phyloP scores from a whole-genome alignment of 75 land plant genomes.

The Selaginella moellendorffii region DNA sequence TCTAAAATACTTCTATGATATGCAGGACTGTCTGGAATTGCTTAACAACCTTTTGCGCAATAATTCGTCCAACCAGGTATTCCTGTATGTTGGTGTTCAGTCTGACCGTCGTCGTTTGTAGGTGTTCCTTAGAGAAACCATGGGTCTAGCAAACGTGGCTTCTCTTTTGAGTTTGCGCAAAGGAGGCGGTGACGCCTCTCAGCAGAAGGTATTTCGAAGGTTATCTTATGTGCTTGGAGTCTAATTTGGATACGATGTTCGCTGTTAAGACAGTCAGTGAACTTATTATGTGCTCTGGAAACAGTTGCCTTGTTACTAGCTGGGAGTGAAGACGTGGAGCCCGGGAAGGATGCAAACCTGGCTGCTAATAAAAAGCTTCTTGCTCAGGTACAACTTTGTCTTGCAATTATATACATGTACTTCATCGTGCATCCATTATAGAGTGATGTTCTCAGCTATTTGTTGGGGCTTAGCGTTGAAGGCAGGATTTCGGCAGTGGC shows the following conservation, averaged over 20 bases:
- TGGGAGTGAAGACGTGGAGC: conserved; percentile 49
- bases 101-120: conserved; percentile 11
- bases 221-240: conserved; percentile 9
- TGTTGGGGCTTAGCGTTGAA: conserved; percentile 72
- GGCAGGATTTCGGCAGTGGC: conserved; percentile 79
- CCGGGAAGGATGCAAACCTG: conserved; percentile 58
- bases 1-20: neutral
- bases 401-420: too few relatives aligned
- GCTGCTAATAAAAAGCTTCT: conserved; percentile 63
- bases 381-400: conserved; percentile 95
- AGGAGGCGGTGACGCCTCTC: conserved; percentile 59
- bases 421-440: too few relatives aligned
- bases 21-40: conserved; percentile 92
- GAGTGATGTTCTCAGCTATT: conserved; percentile 70
- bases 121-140: conserved; percentile 71
- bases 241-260: too few relatives aligned
- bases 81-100: neutral
- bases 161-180: conserved; percentile 61
- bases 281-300: conserved; percentile 75
- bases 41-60: conserved; percentile 84
- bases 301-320: conserved; percentile 56
- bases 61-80: conserved; percentile 90
- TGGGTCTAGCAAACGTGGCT: conserved; percentile 66
- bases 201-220: conserved; percentile 63
- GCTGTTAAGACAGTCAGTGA: conserved; percentile 57